phyloP scores from a whole-genome alignment of 1,284 basidiomycete species.

The Chondrostereum purpureum region DNA sequence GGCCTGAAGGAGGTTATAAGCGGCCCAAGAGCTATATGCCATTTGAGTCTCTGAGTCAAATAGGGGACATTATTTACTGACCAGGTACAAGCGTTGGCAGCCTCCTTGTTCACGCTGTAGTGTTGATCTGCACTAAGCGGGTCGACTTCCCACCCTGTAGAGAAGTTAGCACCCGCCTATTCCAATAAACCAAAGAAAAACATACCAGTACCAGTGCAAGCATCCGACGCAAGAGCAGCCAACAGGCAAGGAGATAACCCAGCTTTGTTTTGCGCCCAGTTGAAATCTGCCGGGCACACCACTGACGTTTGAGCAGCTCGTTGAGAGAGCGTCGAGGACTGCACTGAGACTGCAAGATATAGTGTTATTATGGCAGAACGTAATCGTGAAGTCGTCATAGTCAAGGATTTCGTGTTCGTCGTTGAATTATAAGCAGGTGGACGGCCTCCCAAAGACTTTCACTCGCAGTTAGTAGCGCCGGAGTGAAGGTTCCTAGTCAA shows the following conservation, averaged over 20 bases:
- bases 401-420: background rate
- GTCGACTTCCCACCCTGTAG: background rate
- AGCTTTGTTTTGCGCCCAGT: conserved; percentile 8
- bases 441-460: no score
- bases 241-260: conserved; percentile 8
- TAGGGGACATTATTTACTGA: background rate
- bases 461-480: no score
- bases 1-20: conserved; percentile 13
- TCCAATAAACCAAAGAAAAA: background rate
- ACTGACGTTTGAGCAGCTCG: conserved; percentile 3
- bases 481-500: background rate
- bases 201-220: conserved; percentile 7
- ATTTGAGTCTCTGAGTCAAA: background rate
- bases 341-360: background rate
- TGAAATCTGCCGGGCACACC: conserved; percentile 4
- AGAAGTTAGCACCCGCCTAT: background rate
- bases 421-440: no score
- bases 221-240: conserved; percentile 1
- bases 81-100: conserved; percentile 1
- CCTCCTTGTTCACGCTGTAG: background rate
- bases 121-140: background rate
- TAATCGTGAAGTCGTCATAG: background rate
- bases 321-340: background rate
- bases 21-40: conserved; percentile 13
- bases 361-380: background rate